Base-by-base conservation (phyloP, 306 rosid species). In the Pyrus communis region DNA sequence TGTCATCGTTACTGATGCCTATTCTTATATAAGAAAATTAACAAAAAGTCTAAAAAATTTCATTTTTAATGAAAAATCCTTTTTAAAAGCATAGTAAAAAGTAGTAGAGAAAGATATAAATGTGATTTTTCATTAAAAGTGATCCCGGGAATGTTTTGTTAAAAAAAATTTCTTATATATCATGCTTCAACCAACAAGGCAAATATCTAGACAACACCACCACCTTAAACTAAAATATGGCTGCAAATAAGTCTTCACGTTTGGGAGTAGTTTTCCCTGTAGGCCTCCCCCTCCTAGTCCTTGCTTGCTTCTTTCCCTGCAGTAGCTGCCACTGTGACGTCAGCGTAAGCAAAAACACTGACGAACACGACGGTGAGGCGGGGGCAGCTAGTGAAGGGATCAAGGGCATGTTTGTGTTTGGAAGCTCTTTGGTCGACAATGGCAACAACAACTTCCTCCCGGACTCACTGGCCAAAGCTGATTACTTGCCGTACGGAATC, bases 371-470 rank as follows among this genome's bases (percentile, higher is more conserved):
- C 45, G 45, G 45, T 42, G 45, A 42, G 45, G 45, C 45, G 3
- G 45, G 11, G 45, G 54, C 30, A 21, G 71, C 13, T 11, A 23
- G 54, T 67, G n/a, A n/a, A 3, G 71, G 52, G 35, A 78, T 68
- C 28, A 76, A 79, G 51, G 90, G 90, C 2, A 76, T 86, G 87
- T 84, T 86, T 70, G 85, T 86, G 70, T 86, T 86, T 60, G 90
- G 90, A 75, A 84, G 87, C 76, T 86, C 90, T 67, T 62, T 84
- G 71, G 86, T 86, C 30, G 90, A 86, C 75, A 86, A 81, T 79
- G 90, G 90, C 21, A 86, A 86, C 82, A 86, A 86, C 57, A 86
- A 86, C 76, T 84, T 76, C 70, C 40, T 86, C 31, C 77, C 57
- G 35, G 60, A 74, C 57, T 78, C 87, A 5, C 40, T 57, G 55